Percentiles rank a stretch among this genome's conserved stretches.
These are phyloP conservation scores for Calendula officinalis DNA, from an alignment of 129 eudicot genomes.

Conservation along the genomic window DNA sequence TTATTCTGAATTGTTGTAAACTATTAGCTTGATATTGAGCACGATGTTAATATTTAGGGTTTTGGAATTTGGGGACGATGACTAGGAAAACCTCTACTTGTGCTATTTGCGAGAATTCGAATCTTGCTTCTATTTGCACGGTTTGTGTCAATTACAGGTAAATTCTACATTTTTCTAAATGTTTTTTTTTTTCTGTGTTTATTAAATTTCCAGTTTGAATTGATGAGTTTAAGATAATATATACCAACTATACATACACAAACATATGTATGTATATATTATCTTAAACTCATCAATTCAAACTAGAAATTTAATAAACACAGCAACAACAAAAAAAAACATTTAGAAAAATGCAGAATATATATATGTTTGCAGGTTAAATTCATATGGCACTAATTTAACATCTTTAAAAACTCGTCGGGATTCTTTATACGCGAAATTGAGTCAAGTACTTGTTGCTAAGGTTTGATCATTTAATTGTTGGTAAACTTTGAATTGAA, in stretches of 20 bases:
- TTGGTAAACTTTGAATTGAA: not conserved
- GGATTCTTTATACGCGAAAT: constrained; percentile 49
- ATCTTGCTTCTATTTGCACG: constrained; percentile 72
- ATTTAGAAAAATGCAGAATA: not conserved
- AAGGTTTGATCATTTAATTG: constrained; percentile 45
- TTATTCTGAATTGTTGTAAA: constrained; percentile 1
- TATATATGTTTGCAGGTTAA: no score
- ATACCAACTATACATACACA: no score
- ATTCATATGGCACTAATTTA: constrained; percentile 61
- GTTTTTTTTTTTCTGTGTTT: not conserved
- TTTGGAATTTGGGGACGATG: constrained; percentile 35
- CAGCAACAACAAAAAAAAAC: not conserved
- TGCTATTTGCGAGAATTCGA: constrained; percentile 72
- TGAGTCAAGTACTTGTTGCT: constrained; percentile 63
- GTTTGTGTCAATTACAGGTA: constrained; percentile 83
- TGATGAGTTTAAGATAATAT: not conserved
- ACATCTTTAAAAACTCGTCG: constrained; percentile 63
- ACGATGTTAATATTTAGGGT: constrained; percentile 12
- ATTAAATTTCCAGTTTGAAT: constrained; percentile 3
- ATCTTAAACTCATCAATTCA: not conserved
- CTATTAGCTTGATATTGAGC: not conserved
- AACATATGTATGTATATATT: no score
- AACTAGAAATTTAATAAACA: constrained; percentile 5
- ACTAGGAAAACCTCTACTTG: constrained; percentile 52
- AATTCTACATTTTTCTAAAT: not conserved